Conservation (phyloP, 352 stramenopile species). For the Phytophthora syringae region DNA sequence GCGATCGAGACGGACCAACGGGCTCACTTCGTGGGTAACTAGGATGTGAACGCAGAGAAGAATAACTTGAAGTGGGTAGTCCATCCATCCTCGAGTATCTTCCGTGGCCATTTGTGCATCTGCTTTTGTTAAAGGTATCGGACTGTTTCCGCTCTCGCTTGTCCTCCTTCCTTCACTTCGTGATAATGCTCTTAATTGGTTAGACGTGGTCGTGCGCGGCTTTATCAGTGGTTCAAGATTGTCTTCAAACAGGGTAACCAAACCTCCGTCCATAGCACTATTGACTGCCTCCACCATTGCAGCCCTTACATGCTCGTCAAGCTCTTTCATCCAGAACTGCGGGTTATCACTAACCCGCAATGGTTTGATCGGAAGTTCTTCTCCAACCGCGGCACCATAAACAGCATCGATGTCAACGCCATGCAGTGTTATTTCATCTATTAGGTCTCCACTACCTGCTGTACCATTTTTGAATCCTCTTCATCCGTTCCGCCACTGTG, state of each 20-base stretch:
- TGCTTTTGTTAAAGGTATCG: constrained; percentile 3
- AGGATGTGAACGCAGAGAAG: constrained; percentile 63
- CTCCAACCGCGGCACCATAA: constrained; percentile 28
- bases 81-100: constrained; percentile 36
- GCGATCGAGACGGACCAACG: constrained; percentile 50
- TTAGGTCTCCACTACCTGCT: not conserved
- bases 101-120: not conserved
- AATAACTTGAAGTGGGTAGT: constrained; percentile 58
- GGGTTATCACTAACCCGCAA: constrained; percentile 51
- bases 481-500: not conserved
- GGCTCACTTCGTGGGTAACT: constrained; percentile 59
- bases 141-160: constrained; percentile 2
- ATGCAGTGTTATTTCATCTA: constrained; percentile 10
- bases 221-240: constrained; percentile 54
- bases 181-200: constrained; percentile 13
- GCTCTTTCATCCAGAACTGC: constrained; percentile 77
- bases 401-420: constrained; percentile 55
- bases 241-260: constrained; percentile 48
- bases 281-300: constrained; percentile 45
- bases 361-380: constrained; percentile 47
- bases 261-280: constrained; percentile 41
- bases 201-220: constrained; percentile 7
- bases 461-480: not conserved
- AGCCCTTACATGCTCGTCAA: constrained; percentile 46
- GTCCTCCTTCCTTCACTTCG: not conserved